These are phyloP conservation scores for Colletotrichum somersetense DNA, from an alignment of 2,329 filamentous ascomycete species.

Conservation along the genomic window DNA sequence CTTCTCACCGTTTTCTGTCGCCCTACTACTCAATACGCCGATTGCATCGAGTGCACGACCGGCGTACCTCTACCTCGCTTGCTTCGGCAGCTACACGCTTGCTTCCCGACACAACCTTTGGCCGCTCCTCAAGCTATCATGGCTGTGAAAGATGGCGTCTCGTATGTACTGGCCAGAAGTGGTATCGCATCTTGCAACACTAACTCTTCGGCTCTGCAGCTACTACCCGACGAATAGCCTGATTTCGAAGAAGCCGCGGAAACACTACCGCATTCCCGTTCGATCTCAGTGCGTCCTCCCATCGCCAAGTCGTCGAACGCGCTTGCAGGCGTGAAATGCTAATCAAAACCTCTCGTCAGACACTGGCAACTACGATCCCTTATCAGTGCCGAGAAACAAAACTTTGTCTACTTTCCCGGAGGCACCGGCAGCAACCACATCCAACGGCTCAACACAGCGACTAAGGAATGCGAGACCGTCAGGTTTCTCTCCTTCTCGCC, in stretches of 20 bases:
- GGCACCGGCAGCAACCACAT: slow-evolving; percentile 75
- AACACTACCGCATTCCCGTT: slow-evolving; percentile 76
- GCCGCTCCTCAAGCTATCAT: slow-evolving; percentile 54
- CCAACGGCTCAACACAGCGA: slow-evolving; percentile 76
- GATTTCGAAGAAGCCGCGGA: slow-evolving; percentile 70
- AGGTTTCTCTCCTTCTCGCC: slow-evolving; percentile 79
- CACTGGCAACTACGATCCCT: slow-evolving; percentile 93
- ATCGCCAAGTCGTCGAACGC: slow-evolving; percentile 4
- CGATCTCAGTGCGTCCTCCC: slow-evolving; percentile 66
- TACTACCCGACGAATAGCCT: slow-evolving; percentile 75
- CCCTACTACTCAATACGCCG: not conserved
- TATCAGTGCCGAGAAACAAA: slow-evolving; percentile 82
- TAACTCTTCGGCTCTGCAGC: slow-evolving; percentile 54
- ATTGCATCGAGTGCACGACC: slow-evolving; percentile 3
- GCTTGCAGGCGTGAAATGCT: slow-evolving; percentile 23
- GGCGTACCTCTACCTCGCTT: slow-evolving; percentile 2
- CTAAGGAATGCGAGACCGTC: slow-evolving; percentile 79
- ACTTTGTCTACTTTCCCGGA: slow-evolving; percentile 87
- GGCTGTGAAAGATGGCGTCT: slow-evolving; percentile 60
- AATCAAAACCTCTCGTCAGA: slow-evolving; percentile 56
- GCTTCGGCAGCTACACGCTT: slow-evolving; percentile 27
- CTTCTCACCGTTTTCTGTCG: not conserved
- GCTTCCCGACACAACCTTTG: slow-evolving; percentile 29
- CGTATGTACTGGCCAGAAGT: slow-evolving; percentile 28
- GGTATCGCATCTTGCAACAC: slow-evolving; percentile 7